Percentiles rank a stretch among this genome's conserved stretches.
Conservation (phyloP, 139 green algal species). For the Chlamydomonas incerta region DNA sequence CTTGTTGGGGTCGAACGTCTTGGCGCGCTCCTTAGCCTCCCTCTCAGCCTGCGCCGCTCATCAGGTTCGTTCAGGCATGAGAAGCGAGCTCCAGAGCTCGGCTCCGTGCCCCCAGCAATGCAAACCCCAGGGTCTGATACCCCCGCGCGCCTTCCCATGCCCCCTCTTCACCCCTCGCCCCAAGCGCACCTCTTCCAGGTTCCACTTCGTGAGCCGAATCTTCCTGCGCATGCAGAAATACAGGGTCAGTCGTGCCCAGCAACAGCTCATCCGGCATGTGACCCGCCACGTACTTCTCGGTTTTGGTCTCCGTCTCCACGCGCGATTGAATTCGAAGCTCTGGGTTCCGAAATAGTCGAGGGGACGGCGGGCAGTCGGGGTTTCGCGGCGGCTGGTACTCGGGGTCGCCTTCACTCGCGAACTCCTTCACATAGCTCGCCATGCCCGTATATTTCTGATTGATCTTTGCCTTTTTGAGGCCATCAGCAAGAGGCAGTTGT, state of each 20-base stretch:
- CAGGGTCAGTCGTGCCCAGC: neutral
- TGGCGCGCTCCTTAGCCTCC: slow-evolving; percentile 62
- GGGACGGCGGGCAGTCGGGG: slow-evolving; percentile 45
- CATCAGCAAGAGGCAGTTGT: slow-evolving; percentile 33
- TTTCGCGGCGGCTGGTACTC: slow-evolving; percentile 81
- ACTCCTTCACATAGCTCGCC: slow-evolving; percentile 68
- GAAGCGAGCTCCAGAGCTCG: too few relatives aligned
- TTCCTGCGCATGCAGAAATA: slow-evolving; percentile 49
- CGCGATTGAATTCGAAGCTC: slow-evolving; percentile 79
- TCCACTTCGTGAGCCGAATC: slow-evolving; percentile 61
- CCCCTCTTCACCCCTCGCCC: neutral
- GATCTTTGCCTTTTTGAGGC: slow-evolving; percentile 55
- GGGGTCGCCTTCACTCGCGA: slow-evolving; percentile 74
- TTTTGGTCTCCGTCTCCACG: slow-evolving; percentile 76
- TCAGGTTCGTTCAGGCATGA: too few relatives aligned
- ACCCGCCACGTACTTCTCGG: slow-evolving; percentile 71
- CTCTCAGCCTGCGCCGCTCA: slow-evolving; percentile 59
- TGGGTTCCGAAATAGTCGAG: slow-evolving; percentile 73
- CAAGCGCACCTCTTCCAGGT: slow-evolving; percentile 59
- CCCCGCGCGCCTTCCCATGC: too few relatives aligned
- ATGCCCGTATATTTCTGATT: slow-evolving; percentile 73
- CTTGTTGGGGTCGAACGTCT: slow-evolving; percentile 77
- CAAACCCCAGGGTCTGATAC: too few relatives aligned
- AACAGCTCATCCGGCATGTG: neutral
- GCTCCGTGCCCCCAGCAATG: too few relatives aligned